These are phyloP conservation scores for Acacia acuminata DNA, from an alignment of 306 rosid species.

Conservation along the genomic window DNA sequence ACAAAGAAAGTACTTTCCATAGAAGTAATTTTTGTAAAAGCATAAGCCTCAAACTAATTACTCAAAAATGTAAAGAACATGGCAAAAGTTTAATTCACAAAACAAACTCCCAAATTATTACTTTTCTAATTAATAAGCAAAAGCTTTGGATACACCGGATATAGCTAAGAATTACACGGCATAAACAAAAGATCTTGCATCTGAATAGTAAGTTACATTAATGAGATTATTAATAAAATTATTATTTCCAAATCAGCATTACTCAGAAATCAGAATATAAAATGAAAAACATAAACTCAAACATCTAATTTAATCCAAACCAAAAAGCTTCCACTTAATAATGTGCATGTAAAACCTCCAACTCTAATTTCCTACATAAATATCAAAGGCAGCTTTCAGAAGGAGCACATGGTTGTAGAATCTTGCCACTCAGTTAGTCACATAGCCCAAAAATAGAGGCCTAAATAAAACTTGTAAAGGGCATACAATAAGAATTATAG, in stretches of 20 bases:
- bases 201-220: not conserved
- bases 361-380: not conserved
- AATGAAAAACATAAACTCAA: not conserved
- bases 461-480: slow-evolving; percentile 13
- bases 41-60: not conserved
- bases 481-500: slow-evolving; percentile 5
- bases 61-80: not conserved
- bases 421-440: not conserved
- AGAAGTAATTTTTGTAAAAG: not conserved
- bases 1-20: not conserved
- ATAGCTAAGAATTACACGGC: not conserved
- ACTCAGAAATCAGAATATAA: slow-evolving; percentile 2
- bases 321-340: not conserved
- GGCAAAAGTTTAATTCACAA: too few species aligned
- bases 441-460: not conserved
- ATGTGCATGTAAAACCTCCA: not conserved
- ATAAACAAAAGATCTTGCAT: not conserved
- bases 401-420: not conserved
- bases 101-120: too few species aligned
- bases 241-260: not conserved
- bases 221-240: not conserved
- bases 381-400: not conserved
- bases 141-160: not conserved
- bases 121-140: too few species aligned
- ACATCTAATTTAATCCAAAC: too few species aligned